Percentiles rank a stretch among this genome's conserved stretches.
Conservation (phyloP, 1,139 yeast genomes). For the Nakaseomyces bracarensis region DNA sequence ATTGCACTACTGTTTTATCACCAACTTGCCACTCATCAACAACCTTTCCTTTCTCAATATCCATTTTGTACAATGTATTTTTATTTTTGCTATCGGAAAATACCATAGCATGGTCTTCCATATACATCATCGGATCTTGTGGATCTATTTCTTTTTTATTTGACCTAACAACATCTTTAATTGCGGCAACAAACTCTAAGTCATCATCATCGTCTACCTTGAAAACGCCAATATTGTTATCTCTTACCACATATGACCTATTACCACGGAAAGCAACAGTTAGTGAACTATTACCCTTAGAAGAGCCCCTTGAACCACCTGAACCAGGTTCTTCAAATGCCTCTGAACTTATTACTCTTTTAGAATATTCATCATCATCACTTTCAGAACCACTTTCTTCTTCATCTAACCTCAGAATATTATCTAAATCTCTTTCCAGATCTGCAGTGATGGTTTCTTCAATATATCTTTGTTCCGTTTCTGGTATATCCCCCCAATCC, state of each 20-base stretch:
- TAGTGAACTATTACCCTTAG: constrained; percentile 43
- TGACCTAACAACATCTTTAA: constrained; percentile 48
- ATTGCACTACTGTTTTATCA: constrained; percentile 43
- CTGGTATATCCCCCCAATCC: constrained; percentile 41
- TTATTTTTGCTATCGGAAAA: constrained; percentile 45
- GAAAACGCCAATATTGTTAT: constrained; percentile 73
- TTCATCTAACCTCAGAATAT: constrained; percentile 32
- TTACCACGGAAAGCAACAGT: constrained; percentile 65
- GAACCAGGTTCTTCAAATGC: constrained; percentile 27
- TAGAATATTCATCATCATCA: constrained; percentile 22
- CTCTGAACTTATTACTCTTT: constrained; percentile 21
- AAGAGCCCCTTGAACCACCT: constrained; percentile 18
- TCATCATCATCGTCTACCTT: constrained; percentile 45
- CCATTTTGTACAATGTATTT: constrained; percentile 58
- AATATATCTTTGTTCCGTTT: constrained; percentile 43
- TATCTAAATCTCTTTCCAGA: constrained; percentile 30
- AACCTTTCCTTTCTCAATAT: constrained; percentile 65
- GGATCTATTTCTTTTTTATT: constrained; percentile 51
- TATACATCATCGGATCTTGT: constrained; percentile 61
- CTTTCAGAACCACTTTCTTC: constrained; percentile 24
- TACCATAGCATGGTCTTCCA: constrained; percentile 60
- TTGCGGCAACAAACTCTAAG: constrained; percentile 58
- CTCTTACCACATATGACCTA: constrained; percentile 71
- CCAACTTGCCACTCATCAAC: constrained; percentile 73
- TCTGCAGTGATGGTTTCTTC: constrained; percentile 39